Evolutionary conservation across 306 rosid species (phyloP), one percentile per base, ranked within the genome.

Genomic region (Adenanthera pavonina): DNA sequence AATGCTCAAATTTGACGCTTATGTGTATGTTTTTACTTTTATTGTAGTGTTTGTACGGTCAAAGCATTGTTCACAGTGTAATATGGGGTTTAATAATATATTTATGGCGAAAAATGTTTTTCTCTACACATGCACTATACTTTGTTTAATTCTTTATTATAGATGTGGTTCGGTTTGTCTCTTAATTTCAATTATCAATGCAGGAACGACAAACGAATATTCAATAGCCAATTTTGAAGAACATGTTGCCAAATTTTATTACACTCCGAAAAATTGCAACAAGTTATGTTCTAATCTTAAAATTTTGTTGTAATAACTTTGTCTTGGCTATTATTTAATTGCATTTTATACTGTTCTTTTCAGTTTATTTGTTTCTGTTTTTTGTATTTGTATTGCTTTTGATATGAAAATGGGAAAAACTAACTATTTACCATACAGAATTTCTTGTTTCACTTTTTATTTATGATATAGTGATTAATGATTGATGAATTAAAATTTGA

Each of bases 221-320:
- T 64, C 69, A 34, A 41, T 17, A 34, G 14, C 34, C 44, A 19
- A 7, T 66, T 67, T 17, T 38, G 72, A 16, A 67, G 72, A 67
- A 17, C 72, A 67, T 38, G 49, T 40, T 16, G 49, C 33, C 49
- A 67, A 38, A 40, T 67, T 38, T 65, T 67, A 64, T 35, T 67
- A 16, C 49, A 17, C 72, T 67, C 33, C 72, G 4, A 40, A 66
- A 35, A 67, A 67, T 67, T 38, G 72, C 47, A 17, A 17, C 72
- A 17, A 40, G 51, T 67, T 38, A 17, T 67, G 47, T 48, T n/a
- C 35, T 10, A 43, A 19, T 43, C 48, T 48, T 68, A n/a, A 13
- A 43, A 68, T 43, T 43, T 4, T 44, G 48, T 7, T 67, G 8
- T 43, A n/a, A n/a, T 48, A 10, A 19, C 4, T 43, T n/a, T 20